phyloP scores from a whole-genome alignment of 2,329 filamentous ascomycete genomes.

The Fusarium pseudograminearum region DNA sequence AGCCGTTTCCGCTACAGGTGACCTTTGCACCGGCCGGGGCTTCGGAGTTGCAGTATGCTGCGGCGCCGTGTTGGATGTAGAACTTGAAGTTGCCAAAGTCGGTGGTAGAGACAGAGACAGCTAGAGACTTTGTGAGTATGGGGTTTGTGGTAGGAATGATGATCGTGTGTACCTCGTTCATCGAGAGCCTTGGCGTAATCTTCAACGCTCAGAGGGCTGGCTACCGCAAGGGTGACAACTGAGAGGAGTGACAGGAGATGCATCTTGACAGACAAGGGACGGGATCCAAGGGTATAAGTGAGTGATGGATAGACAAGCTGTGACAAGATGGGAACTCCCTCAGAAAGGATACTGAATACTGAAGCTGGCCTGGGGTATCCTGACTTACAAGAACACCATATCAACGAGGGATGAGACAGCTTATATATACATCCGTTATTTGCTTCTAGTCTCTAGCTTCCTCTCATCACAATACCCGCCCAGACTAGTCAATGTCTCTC shows the following conservation, averaged over 20 bases:
- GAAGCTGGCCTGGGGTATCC: conserved; percentile 25
- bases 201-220: conserved; percentile 45
- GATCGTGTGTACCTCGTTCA: conserved; percentile 50
- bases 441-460: conserved; percentile 3
- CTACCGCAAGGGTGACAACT: conserved; percentile 44
- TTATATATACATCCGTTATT: conserved; percentile 23
- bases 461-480: conserved; percentile 28
- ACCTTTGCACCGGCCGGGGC: conserved; percentile 55
- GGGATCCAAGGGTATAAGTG: not conserved
- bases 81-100: conserved; percentile 58
- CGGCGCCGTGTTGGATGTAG: conserved; percentile 64
- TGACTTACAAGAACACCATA: conserved; percentile 12
- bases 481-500: conserved; percentile 1
- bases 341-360: conserved; percentile 1
- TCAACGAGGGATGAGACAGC: conserved; percentile 13
- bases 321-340: conserved; percentile 14
- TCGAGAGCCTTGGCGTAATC: conserved; percentile 48
- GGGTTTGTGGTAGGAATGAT: not conserved
- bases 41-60: conserved; percentile 66
- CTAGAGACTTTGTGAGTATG: conserved; percentile 3
- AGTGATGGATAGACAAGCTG: not conserved
- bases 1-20: conserved; percentile 58
- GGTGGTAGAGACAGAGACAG: conserved; percentile 14
- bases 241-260: conserved; percentile 45
- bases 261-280: conserved; percentile 36